A percentile compares a stretch with the other conserved stretches of the same genome.
These are phyloP conservation scores for Macrolepiota dolichaula DNA, from an alignment of 768 basidiomycete genomes.

Conservation along the genomic window DNA sequence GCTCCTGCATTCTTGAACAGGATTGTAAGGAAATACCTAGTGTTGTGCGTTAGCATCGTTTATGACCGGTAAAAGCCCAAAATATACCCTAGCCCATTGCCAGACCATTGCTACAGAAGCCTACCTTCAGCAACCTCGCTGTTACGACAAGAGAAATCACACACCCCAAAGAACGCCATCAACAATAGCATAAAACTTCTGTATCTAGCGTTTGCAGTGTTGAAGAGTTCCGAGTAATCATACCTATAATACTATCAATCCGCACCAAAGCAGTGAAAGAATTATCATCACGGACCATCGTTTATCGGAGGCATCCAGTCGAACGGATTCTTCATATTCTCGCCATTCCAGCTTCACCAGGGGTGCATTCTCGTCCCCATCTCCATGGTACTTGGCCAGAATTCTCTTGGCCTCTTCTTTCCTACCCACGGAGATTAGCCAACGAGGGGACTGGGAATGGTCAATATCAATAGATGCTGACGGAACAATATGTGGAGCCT, in stretches of 20 bases:
- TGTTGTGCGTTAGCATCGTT: neutral
- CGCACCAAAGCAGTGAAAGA: neutral
- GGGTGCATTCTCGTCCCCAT: conserved; percentile 44
- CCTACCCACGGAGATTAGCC: conserved; percentile 47
- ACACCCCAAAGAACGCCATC: conserved; percentile 51
- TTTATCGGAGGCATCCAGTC: conserved; percentile 51
- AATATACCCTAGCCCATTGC: conserved; percentile 47
- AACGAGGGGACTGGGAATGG: conserved; percentile 44
- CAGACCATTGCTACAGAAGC: conserved; percentile 45
- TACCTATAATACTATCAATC: conserved; percentile 26
- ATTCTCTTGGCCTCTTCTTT: conserved; percentile 46
- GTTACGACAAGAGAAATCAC: neutral
- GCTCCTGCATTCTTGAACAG: conserved; percentile 37
- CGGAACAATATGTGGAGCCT: neutral
- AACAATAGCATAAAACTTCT: conserved; percentile 45
- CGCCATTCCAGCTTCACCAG: conserved; percentile 49
- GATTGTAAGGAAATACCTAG: conserved; percentile 41
- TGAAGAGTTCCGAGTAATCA: conserved; percentile 50
- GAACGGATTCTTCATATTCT: conserved; percentile 49
- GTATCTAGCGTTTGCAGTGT: conserved; percentile 42
- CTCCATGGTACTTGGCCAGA: conserved; percentile 51
- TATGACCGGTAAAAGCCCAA: neutral
- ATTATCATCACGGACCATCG: conserved; percentile 39
- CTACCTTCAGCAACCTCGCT: neutral
- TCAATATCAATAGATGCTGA: neutral